Conservation (phyloP, 164 flowering plant genomes). For the Stephania japonica region DNA sequence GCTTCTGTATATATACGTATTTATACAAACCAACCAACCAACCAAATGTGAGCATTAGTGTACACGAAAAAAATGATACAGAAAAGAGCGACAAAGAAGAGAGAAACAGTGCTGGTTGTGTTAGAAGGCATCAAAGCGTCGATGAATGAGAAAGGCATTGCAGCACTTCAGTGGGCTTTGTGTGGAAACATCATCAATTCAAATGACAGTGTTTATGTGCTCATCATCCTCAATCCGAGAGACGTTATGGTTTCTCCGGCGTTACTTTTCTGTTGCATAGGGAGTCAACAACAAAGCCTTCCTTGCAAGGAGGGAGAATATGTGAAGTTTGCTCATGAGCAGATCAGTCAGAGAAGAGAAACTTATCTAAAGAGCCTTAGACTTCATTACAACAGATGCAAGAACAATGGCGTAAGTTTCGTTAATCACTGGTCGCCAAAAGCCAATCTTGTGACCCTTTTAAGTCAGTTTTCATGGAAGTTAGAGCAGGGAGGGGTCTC, state of each 20-base stretch:
- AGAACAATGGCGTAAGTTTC: slow-evolving; percentile 26
- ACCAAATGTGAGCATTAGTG: slow-evolving; percentile 6
- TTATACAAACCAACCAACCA: not conserved
- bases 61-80: not conserved
- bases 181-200: not conserved
- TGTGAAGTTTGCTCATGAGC: slow-evolving; percentile 14
- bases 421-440: not conserved
- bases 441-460: not conserved
- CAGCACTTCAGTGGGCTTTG: slow-evolving; percentile 19
- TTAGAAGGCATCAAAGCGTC: slow-evolving; percentile 24
- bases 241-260: not conserved
- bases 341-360: slow-evolving; percentile 19
- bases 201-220: slow-evolving; percentile 21
- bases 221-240: slow-evolving; percentile 21
- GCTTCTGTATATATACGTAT: not conserved
- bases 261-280: slow-evolving; percentile 14
- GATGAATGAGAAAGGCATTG: slow-evolving; percentile 16
- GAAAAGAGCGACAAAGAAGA: slow-evolving; percentile 7
- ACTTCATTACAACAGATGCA: slow-evolving; percentile 28
- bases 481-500: no score
- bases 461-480: no score
- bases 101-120: slow-evolving; percentile 22
- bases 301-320: slow-evolving; percentile 5
- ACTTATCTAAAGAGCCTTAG: slow-evolving; percentile 19
- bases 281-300: slow-evolving; percentile 1